Evolutionary conservation across 2,329 filamentous ascomycete genomes (phyloP).

Genomic region (Penicillium sp.): DNA sequence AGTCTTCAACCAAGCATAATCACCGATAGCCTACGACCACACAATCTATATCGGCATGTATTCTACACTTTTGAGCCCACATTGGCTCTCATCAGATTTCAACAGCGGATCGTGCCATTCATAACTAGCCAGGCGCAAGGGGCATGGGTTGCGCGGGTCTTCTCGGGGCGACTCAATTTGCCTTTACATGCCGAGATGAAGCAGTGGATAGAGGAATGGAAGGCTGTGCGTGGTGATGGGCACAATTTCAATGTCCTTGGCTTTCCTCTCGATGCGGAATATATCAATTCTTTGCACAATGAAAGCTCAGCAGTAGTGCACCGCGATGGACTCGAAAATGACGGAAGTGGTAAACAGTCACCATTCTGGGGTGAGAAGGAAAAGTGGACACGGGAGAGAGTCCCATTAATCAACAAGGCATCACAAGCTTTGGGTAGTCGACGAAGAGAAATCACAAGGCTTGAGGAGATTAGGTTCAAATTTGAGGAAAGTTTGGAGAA

Average conservation of each 20-base stretch:
- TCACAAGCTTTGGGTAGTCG: slow-evolving; percentile 38
- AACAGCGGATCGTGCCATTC: slow-evolving; percentile 12
- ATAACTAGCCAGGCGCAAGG: slow-evolving; percentile 11
- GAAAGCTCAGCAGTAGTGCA: neutral
- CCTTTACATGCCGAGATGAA: slow-evolving; percentile 8
- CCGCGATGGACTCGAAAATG: slow-evolving; percentile 33
- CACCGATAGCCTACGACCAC: slow-evolving; percentile 9
- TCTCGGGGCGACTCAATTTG: slow-evolving; percentile 3
- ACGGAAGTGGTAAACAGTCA: slow-evolving; percentile 39
- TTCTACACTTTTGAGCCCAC: slow-evolving; percentile 10
- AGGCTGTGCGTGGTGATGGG: neutral
- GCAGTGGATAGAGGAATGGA: slow-evolving; percentile 6
- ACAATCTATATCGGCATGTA: slow-evolving; percentile 7
- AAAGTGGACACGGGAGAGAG: slow-evolving; percentile 33
- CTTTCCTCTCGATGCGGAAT: slow-evolving; percentile 11
- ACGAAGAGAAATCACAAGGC: slow-evolving; percentile 34
- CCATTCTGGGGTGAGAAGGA: slow-evolving; percentile 45
- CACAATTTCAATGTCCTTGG: slow-evolving; percentile 9
- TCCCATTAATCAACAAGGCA: slow-evolving; percentile 46
- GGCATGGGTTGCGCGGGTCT: slow-evolving; percentile 11
- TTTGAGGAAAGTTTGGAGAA: slow-evolving; percentile 31
- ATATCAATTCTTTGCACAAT: slow-evolving; percentile 12
- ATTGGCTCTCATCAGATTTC: slow-evolving; percentile 8
- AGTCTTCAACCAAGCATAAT: slow-evolving; percentile 3
- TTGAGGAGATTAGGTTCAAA: slow-evolving; percentile 44